phyloP scores from a whole-genome alignment of 306 rosid genomes.

The Quercus variabilis region DNA sequence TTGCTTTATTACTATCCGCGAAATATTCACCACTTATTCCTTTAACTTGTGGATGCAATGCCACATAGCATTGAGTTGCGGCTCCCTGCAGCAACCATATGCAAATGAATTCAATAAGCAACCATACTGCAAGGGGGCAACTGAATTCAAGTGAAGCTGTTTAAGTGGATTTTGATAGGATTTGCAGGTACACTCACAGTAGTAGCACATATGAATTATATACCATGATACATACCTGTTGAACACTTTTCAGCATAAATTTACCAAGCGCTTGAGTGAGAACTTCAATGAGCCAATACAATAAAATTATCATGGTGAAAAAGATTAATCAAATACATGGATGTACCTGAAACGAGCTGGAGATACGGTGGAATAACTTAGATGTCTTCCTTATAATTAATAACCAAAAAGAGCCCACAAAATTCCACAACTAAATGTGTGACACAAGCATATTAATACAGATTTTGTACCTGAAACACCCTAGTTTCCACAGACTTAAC shows the following conservation, averaged over 20 bases:
- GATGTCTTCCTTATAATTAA: background rate
- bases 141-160: background rate
- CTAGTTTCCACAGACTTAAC: no score
- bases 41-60: slow-evolving; percentile 70
- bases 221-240: slow-evolving; percentile 48
- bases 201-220: background rate
- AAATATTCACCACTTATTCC: slow-evolving; percentile 64
- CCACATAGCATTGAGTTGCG: slow-evolving; percentile 82
- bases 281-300: slow-evolving; percentile 40
- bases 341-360: no score
- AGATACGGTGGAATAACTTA: background rate
- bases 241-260: slow-evolving; percentile 52
- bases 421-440: background rate
- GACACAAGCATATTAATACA: background rate
- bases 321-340: background rate
- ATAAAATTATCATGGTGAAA: background rate
- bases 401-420: background rate
- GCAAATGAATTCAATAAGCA: slow-evolving; percentile 20
- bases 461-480: no score
- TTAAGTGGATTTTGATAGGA: background rate
- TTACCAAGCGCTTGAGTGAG: slow-evolving; percentile 40
- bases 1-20: slow-evolving; percentile 47
- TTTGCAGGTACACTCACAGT: background rate
- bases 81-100: slow-evolving; percentile 52
- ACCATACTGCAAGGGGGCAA: background rate